These are phyloP conservation scores for Salvia splendens DNA, from an alignment of 257 asterid species.

Conservation along the genomic window DNA sequence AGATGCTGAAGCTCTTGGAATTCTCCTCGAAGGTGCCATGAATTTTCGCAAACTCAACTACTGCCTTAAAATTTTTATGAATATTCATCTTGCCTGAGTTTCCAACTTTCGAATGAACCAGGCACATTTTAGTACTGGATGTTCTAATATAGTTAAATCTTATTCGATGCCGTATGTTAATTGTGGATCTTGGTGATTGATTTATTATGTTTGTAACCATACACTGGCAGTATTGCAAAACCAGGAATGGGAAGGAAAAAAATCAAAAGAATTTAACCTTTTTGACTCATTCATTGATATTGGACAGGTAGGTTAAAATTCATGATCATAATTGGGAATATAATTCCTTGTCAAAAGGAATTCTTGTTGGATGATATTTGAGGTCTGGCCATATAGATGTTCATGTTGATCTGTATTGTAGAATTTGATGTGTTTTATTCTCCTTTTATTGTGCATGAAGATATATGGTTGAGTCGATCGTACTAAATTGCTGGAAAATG, in stretches of 20 bases:
- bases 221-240: slow-evolving; percentile 38
- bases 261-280: slow-evolving; percentile 31
- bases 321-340: no score
- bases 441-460: not conserved
- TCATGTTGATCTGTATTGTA: no score
- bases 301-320: no score
- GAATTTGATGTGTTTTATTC: no score
- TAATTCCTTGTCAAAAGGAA: no score
- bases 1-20: slow-evolving; percentile 59
- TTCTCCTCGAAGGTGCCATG: slow-evolving; percentile 40
- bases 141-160: slow-evolving; percentile 46
- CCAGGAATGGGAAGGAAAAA: slow-evolving; percentile 39
- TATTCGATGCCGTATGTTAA: slow-evolving; percentile 41
- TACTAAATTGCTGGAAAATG: no score
- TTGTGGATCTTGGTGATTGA: slow-evolving; percentile 43
- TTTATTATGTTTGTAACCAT: slow-evolving; percentile 45
- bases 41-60: slow-evolving; percentile 35
- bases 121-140: slow-evolving; percentile 56
- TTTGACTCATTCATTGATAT: slow-evolving; percentile 19
- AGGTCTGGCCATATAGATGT: no score
- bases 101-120: slow-evolving; percentile 43
- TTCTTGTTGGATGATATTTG: no score
- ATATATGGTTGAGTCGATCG: no score
- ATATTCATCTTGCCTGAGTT: slow-evolving; percentile 50
- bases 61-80: slow-evolving; percentile 38